Base-by-base conservation (phyloP, 306 rosid genomes). In the Phaseolus lunatus region DNA sequence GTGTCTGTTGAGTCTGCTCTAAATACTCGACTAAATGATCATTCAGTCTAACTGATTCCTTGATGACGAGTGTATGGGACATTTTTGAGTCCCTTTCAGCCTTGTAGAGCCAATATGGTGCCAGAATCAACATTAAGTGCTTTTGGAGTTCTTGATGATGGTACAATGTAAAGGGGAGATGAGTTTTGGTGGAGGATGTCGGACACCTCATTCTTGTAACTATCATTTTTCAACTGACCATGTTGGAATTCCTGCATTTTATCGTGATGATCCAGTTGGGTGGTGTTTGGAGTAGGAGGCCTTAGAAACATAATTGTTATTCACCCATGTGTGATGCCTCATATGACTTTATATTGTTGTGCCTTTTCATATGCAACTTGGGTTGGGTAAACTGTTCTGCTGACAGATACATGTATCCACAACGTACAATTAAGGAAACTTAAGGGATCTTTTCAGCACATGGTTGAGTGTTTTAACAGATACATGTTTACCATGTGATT, bases 401-500 rank as follows among this genome's bases (percentile, higher is more conserved):
- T 33, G 33, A 41, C 23, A 27, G 16, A 26, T 39, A 72, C 79
- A 44, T 31, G 76, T 16, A 72, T 67, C 52, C 27, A 27, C 20
- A 12, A 29, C 7, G 2, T 4, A 26, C 31, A 19, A 27, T 49
- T 57, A 48, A 26, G 54, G 41, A 49, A 29, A 39, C 43, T 16
- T n/a, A 19, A 52, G 35, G 31, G 37, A 45, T 35, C 22, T 72
- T 58, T 58, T 67, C 37, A 66, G 70, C 27, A 9, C 57, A 19
- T 10, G 23, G 52, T 72, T 72, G 29, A 44, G 9, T 37, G 45
- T 18, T 53, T 37, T 23, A 22, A 72, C n/a, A n/a, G 20, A 64
- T 50, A 43, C 9, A 49, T 79, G 59, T 64, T 76, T 71, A 33
- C 56, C 69, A 65, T 66, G 57, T 48, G 63, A 45, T 31, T 9